Evolutionary conservation across 1,139 yeast species (phyloP).

Genomic region (Hansenula sp.): DNA sequence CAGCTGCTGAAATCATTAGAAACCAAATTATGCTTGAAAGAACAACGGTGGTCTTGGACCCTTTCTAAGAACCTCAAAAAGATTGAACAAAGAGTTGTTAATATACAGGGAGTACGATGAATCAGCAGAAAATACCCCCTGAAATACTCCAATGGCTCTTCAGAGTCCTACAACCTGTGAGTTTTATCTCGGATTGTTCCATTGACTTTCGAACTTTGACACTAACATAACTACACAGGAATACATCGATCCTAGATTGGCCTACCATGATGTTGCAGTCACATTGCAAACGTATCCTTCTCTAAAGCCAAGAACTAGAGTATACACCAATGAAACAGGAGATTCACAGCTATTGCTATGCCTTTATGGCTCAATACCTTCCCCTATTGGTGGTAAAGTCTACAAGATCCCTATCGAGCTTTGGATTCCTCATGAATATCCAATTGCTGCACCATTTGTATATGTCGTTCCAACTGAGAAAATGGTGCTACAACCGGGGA

Average conservation of each 20-base stretch:
- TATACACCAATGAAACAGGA: constrained; percentile 62
- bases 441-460: constrained; percentile 56
- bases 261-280: constrained; percentile 60
- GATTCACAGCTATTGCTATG: constrained; percentile 56
- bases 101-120: neutral
- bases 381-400: constrained; percentile 26
- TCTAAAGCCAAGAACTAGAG: constrained; percentile 67
- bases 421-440: constrained; percentile 78
- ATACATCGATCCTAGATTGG: constrained; percentile 42
- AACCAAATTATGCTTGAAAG: too few species aligned
- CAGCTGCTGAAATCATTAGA: too few species aligned
- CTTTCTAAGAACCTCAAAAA: neutral
- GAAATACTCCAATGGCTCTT: constrained; percentile 57
- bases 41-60: neutral
- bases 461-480: constrained; percentile 52
- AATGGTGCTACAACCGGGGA: constrained; percentile 54
- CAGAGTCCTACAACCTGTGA: constrained; percentile 44
- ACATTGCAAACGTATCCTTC: constrained; percentile 47
- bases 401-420: constrained; percentile 57
- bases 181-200: constrained; percentile 11
- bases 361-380: constrained; percentile 54
- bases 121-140: constrained; percentile 27
- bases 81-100: too few species aligned
- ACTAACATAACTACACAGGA: constrained; percentile 21
- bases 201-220: too few species aligned